Evolutionary conservation across 257 asterid species (phyloP).

Genomic region (Schizonepeta tenuifolia): DNA sequence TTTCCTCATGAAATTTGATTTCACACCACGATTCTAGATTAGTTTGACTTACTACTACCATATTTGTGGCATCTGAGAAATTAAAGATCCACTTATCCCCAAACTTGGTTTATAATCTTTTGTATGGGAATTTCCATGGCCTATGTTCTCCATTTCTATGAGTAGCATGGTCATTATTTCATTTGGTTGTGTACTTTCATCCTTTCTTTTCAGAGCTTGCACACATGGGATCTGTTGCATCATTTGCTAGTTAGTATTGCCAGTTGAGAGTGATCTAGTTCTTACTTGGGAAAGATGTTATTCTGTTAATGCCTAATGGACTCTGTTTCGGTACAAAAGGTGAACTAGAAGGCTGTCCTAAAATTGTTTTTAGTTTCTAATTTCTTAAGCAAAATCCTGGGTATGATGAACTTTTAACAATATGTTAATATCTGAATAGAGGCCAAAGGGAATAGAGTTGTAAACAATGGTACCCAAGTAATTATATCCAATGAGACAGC

Average conservation of each 20-base stretch:
- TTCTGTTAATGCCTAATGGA: neutral
- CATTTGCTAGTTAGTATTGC: neutral
- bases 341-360: conserved; percentile 11
- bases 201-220: neutral
- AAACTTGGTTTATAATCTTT: neutral
- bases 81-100: conserved; percentile 1
- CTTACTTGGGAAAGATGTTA: neutral
- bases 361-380: conserved; percentile 23
- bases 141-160: too few relatives aligned
- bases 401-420: neutral
- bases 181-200: neutral
- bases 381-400: neutral
- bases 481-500: neutral
- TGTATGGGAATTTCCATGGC: neutral
- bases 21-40: too few relatives aligned
- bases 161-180: too few relatives aligned
- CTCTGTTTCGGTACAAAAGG: neutral
- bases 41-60: neutral
- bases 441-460: neutral
- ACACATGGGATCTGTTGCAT: neutral
- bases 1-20: neutral
- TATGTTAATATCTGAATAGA: neutral
- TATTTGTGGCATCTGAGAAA: neutral
- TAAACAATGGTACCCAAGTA: neutral
- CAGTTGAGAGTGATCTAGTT: neutral